Evolutionary conservation across 306 rosid genomes (phyloP).

Genomic region (Pyrus pyrifolia): DNA sequence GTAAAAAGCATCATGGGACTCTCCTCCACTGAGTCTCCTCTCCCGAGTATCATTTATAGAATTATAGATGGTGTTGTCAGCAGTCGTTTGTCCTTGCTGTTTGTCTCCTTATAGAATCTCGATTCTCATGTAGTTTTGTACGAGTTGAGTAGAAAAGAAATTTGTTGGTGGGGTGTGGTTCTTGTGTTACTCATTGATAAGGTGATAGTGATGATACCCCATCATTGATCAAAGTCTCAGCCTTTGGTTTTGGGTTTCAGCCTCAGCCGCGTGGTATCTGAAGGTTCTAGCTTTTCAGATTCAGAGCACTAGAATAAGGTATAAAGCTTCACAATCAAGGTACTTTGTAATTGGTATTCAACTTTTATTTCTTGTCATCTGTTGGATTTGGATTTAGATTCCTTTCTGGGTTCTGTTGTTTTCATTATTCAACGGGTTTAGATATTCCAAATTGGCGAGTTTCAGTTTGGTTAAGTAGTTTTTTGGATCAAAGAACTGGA

Average conservation of each 20-base stretch:
- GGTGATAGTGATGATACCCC: not conserved
- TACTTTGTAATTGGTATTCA: not conserved
- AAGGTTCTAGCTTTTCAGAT: conserved; percentile 1
- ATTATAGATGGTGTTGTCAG: not conserved
- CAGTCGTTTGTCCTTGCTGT: not conserved
- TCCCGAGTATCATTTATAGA: not conserved
- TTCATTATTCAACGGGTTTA: not conserved
- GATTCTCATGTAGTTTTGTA: not conserved
- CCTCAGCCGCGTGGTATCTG: not conserved
- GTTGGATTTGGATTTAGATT: not conserved
- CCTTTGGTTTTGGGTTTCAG: not conserved
- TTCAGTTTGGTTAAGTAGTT: conserved; percentile 3
- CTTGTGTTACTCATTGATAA: not conserved
- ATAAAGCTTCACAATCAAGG: conserved; percentile 21
- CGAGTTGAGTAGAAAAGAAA: not conserved
- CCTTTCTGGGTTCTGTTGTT: not conserved
- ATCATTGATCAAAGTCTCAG: not conserved
- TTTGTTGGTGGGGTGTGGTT: not conserved
- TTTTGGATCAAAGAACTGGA: not conserved
- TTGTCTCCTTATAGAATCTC: not conserved
- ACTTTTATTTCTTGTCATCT: conserved; percentile 6
- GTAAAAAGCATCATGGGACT: not conserved
- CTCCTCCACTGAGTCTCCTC: not conserved
- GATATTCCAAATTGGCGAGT: not conserved
- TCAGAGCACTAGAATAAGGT: not conserved